Conservation (phyloP, 768 basidiomycete species). For the Mrakia hoshinonis region DNA sequence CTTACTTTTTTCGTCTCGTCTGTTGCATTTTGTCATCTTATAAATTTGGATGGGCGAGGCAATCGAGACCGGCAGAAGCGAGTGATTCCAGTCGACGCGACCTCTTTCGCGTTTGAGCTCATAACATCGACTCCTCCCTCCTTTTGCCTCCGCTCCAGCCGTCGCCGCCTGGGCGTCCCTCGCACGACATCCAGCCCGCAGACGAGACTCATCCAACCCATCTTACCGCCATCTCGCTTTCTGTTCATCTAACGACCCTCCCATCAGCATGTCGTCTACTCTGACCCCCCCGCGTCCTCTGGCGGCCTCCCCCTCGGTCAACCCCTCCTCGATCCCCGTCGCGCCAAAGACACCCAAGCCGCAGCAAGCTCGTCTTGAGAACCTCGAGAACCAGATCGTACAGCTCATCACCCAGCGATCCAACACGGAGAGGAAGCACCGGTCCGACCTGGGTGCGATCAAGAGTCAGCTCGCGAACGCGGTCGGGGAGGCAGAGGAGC, state of each 20-base stretch:
- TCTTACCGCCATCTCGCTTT: too few species aligned
- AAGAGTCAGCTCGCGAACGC: not conserved
- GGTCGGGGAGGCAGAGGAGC: constrained; percentile 1
- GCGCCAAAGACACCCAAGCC: constrained; percentile 8
- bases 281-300: constrained; percentile 12
- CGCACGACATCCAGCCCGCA: too few species aligned
- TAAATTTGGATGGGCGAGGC: too few species aligned
- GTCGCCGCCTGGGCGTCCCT: too few species aligned
- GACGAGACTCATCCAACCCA: too few species aligned
- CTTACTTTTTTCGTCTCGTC: too few species aligned
- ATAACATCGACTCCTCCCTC: too few species aligned
- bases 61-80: too few species aligned
- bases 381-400: constrained; percentile 8
- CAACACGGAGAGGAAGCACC: constrained; percentile 2
- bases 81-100: too few species aligned
- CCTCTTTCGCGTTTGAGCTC: too few species aligned
- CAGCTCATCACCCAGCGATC: constrained; percentile 12
- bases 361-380: not conserved
- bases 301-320: not conserved
- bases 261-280: not conserved
- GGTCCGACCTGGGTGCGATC: constrained; percentile 8
- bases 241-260: not conserved
- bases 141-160: too few species aligned
- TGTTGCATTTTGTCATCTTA: too few species aligned
- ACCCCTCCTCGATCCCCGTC: constrained; percentile 2